Base-by-base conservation (phyloP, 2,329 filamentous ascomycete genomes). In the Pseudogymnoascus sp. region DNA sequence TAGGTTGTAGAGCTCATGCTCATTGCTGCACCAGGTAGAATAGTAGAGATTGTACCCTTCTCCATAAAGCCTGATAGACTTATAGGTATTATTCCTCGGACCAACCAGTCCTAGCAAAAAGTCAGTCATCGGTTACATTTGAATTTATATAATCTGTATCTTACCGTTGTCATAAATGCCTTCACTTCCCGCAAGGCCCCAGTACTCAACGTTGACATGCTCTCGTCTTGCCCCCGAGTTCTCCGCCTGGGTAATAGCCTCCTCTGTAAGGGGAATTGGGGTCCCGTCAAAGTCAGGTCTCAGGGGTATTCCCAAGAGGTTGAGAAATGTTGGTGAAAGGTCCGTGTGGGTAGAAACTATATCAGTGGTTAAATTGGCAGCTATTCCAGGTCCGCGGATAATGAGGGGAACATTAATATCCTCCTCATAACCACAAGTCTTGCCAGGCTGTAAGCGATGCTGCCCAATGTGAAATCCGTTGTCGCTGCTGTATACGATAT, bases 21-120 rank as follows among this genome's bases (percentile, higher is more conserved):
- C 85, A 60, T 84, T 84, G 12, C 75, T 87, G 68, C 87, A 90
- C 86, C 86, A 90, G 0, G 88, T 84, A 0, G 84, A 80, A 67
- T 90, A 90, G 64, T 85, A 84, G 4, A 89, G 70, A 67, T 81
- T 83, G 68, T 88, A 89, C 4, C 74, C 72, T 3, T 76, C 63
- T 0, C 75, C 71, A 17, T 79, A 71, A 1, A 82, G 64, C 10
- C 80, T 72, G 3, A 81, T 62, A 0, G 71, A 75, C 66, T 82
- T 82, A 70, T 81, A 82, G 0, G 79, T 81, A 65, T 81, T 81
- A 65, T 79, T 79, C 5, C 68, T 66, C 51, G 69, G 71, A 5
- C 25, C 15, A 4, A 69, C 65, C 63, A 58, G 3, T 10, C n/a
- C 31, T 41, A 12, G 10, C 9, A 13, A 21, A 6, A 62, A 29